Evolutionary conservation across 768 basidiomycete species (phyloP), one percentile per base, ranked within the genome.

Genomic region (Leccinum fibrillosum): DNA sequence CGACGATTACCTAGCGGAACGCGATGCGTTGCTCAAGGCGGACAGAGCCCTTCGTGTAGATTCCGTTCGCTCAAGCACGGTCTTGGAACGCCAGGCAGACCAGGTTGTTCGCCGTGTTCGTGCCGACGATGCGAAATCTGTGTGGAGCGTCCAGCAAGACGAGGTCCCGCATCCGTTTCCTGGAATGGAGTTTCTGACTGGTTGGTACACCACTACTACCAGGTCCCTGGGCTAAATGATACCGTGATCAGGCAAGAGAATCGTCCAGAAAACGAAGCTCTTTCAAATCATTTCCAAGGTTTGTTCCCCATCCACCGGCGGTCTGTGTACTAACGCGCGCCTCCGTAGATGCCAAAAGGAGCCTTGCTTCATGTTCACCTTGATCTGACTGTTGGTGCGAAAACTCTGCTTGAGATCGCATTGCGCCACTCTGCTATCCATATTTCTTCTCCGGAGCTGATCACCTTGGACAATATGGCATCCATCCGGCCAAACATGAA

Each of bases 161-260:
- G 77, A 77, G 4, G 75, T 84, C 49, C 81, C 79, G 4, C 83
- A 89, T 63, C 77, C 85, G 1, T 90, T 88, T 62, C 88, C 88
- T 21, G 89, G 89, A 45, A 89, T 90, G 87, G 86, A 84, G 62
- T 91, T 90, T 64, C 72, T 90, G 61, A 90, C 85, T 44, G 86
- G 87, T 85, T 58, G 42, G 70, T 59, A 39, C 1, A 17, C 34
- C 12, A 17, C n/a, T 11, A 28, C n/a, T 19, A 19, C 17, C 3
- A 23, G 4, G 10, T 21, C 58, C 58, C 50, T 25, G 44, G 3
- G 48, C 49, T 21, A 2, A 42, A 11, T 32, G 12, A 37, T 48
- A 5, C 12, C 47, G 5, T 42, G 42, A 19, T 44, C 53, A 86
- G 84, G 84, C 45, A 81, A 78, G 64, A 69, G 66, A 47, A 78